Conservation (phyloP, 306 rosid genomes). For the Dalbergia oliveri region DNA sequence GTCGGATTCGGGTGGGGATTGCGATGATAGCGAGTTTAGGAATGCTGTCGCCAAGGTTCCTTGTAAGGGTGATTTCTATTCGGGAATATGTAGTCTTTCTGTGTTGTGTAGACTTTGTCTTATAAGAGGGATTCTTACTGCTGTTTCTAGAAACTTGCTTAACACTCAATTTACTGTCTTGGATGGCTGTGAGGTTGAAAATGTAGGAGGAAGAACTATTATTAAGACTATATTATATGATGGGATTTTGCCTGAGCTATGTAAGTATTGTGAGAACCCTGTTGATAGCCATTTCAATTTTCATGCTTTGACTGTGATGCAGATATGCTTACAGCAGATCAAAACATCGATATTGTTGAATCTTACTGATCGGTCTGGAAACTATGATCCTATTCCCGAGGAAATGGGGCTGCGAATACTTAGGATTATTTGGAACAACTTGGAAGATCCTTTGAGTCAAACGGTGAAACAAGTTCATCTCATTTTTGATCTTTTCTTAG, state of each 20-base stretch:
- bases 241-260: constrained; percentile 93
- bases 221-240: constrained; percentile 82
- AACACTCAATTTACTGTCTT: constrained; percentile 58
- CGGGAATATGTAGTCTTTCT: constrained; percentile 63
- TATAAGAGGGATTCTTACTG: constrained; percentile 89
- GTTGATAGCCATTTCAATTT: constrained; percentile 91
- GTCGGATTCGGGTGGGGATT: constrained; percentile 37
- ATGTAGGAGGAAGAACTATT: constrained; percentile 36
- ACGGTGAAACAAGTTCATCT: constrained; percentile 97
- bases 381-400: constrained; percentile 78
- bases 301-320: constrained; percentile 92
- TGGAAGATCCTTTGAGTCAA: constrained; percentile 96
- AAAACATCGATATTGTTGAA: constrained; percentile 70
- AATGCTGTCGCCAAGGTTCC: constrained; percentile 66
- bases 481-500: constrained; percentile 87
- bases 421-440: constrained; percentile 87
- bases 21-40: constrained; percentile 47
- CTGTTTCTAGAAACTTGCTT: constrained; percentile 84
- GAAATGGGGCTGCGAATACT: constrained; percentile 83
- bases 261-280: constrained; percentile 87
- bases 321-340: constrained; percentile 95
- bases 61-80: constrained; percentile 60
- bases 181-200: constrained; percentile 46
- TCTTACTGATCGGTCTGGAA: constrained; percentile 53
- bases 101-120: constrained; percentile 85